Evolutionary conservation across 768 basidiomycete species (phyloP).

Genomic region (Leccinum subtestaceum): DNA sequence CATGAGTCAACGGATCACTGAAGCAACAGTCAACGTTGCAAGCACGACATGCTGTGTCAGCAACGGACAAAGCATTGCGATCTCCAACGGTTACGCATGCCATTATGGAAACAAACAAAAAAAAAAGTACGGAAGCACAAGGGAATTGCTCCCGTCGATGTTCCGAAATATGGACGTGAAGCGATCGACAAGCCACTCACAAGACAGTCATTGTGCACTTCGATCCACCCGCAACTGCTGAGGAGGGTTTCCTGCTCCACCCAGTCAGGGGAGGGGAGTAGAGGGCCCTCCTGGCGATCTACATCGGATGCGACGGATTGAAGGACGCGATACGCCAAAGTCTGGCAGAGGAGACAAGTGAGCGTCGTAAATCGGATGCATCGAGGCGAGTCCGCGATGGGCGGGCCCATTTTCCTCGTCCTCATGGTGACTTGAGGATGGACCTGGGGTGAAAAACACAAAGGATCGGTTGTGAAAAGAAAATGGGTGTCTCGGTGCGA

Average conservation of each 20-base stretch:
- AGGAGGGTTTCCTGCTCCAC: slow-evolving; percentile 70
- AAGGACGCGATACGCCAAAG: slow-evolving; percentile 64
- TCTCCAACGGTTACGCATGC: background rate
- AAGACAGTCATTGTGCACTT: slow-evolving; percentile 61
- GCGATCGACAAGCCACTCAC: slow-evolving; percentile 45
- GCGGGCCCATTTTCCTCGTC: slow-evolving; percentile 46
- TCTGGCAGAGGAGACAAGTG: slow-evolving; percentile 67
- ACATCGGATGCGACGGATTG: slow-evolving; percentile 57
- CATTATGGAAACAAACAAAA: slow-evolving; percentile 1
- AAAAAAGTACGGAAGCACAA: slow-evolving; percentile 1
- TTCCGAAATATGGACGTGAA: background rate
- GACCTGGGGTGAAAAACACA: slow-evolving; percentile 38
- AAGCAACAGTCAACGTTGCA: background rate
- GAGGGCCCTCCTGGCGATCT: slow-evolving; percentile 58
- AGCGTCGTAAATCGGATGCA: slow-evolving; percentile 60
- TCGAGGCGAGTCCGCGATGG: slow-evolving; percentile 45
- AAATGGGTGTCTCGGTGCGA: slow-evolving; percentile 8
- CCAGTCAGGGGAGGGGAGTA: slow-evolving; percentile 74
- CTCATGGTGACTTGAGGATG: slow-evolving; percentile 73
- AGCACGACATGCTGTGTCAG: slow-evolving; percentile 8
- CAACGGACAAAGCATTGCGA: slow-evolving; percentile 4
- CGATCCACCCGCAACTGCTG: slow-evolving; percentile 69
- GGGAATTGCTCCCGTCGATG: background rate
- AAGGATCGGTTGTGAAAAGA: slow-evolving; percentile 5
- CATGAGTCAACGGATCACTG: slow-evolving; percentile 16